Evolutionary conservation across 2,329 filamentous ascomycete genomes (phyloP), one percentile per base, ranked within the genome.

Genomic region (Lasiodiplodia sp.): DNA sequence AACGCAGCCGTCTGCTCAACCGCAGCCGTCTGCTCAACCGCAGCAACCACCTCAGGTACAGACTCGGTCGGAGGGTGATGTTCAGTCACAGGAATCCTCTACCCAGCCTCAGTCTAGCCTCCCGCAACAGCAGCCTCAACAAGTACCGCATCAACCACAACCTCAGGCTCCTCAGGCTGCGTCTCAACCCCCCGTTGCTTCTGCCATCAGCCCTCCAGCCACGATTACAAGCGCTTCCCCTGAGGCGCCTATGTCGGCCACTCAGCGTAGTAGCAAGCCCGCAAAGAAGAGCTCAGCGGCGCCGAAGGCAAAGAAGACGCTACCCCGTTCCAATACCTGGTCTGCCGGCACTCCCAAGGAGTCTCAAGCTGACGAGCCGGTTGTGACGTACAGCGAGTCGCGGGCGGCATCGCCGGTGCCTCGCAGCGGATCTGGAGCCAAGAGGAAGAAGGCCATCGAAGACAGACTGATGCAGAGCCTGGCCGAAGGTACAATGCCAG

Each of bases 401-500:
- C 37, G 67, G 16, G 47, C 67, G 16, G 67, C 49, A 28, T 68
- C 67, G 2, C 67, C 67, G 5, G 55, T 28, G 34, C 73, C 74
- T 68, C 79, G 83, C 67, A 84, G 82, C 75, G 85, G 79, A 72
- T 83, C 79, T 78, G 87, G 80, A 80, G 87, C 78, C 83, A 90
- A 85, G 87, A 91, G 85, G 85, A 91, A 82, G 79, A 92, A 92
- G 71, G 82, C 86, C 68, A 88, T 90, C 60, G 83, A 87, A 71
- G 83, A 86, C 28, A 84, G 84, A 62, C 77, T 90, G 25, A 82
- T 87, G 52, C 78, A 82, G 68, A 85, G 86, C 25, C 90, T 98
- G 66, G 86, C 86, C n/a, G 88, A 89, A 67, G 96, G 96, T 5
- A 88, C 94, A 72, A 91, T 94, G 84, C 96, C 96, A 0, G 91